phyloP scores from a whole-genome alignment of 2,329 filamentous ascomycete species.

The Colletotrichum sp. region DNA sequence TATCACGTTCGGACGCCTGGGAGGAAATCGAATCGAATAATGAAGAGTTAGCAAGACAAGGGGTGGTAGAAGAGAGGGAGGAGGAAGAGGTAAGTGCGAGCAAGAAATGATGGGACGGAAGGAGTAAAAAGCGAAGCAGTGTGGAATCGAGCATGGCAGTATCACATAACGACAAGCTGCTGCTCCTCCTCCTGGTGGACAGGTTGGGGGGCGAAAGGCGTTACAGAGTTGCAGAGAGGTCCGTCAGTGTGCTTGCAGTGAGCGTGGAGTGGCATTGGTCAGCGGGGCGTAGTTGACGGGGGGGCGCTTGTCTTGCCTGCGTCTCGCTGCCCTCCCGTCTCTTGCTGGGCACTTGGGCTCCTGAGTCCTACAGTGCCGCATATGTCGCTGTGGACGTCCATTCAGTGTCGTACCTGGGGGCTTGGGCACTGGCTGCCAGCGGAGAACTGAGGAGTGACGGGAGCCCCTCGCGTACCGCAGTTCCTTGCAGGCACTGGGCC shows the following conservation, averaged over 20 bases:
- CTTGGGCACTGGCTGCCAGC: not conserved
- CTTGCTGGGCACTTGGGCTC: not conserved
- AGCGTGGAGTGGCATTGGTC: conserved; percentile 20
- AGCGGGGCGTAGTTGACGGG: conserved; percentile 6
- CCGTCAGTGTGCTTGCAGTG: conserved; percentile 21
- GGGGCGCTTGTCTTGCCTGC: not conserved
- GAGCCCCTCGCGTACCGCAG: not conserved
- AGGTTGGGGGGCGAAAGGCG: conserved; percentile 11
- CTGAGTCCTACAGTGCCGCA: not conserved
- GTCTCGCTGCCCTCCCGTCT: not conserved
- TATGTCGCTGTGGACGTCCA: not conserved
- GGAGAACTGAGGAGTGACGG: not conserved
- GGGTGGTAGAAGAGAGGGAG: not conserved
- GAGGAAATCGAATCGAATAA: not conserved
- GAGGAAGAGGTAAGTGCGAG: not conserved
- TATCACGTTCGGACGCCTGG: conserved; percentile 6
- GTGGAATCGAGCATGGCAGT: not conserved
- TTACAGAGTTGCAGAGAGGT: conserved; percentile 21
- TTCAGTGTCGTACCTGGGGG: not conserved
- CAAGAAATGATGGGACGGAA: conserved; percentile 16
- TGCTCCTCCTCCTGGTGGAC: not conserved
- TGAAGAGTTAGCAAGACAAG: not conserved
- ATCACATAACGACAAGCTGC: conserved; percentile 11
- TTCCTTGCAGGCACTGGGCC: not conserved
- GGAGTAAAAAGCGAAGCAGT: conserved; percentile 10